Evolutionary conservation across 495 filamentous ascomycete species (phyloP), one percentile per base, ranked within the genome.

Genomic region (Tuber aestivum): DNA sequence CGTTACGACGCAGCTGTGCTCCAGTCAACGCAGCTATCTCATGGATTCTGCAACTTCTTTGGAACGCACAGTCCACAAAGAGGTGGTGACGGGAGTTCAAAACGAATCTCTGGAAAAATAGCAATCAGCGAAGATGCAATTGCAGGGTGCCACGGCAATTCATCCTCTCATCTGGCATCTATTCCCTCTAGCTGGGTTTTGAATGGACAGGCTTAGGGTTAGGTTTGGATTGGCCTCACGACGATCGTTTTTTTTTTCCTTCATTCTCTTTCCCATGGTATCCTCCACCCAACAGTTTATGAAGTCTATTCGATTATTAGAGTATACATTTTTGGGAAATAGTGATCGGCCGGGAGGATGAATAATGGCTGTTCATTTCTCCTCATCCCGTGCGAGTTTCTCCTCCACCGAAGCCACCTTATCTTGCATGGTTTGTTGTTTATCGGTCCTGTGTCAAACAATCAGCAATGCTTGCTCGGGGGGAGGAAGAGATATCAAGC

Each of bases 391-490:
- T 44, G 78, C 72, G 42, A 79, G 77, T 50, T 71, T 70, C 9
- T 71, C 75, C 70, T 82, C 79, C 71, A 83, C 81, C 41, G 81
- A 78, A 41, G 76, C 74, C 77, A 83, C 81, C 75, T 83, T 83
- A 32, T 80, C 78, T 37, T 75, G 72, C 61, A 74, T 74, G 27
- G 72, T 77, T 71, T 83, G 76, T 21, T 35, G 74, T 73, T 83
- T 83, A 74, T 83, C 81, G 56, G 81, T 83, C 48, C 81, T 83
- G 68, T n/a, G n/a, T 61, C 56, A 61, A 18, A 48, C 42, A 50
- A 16, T 82, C 23, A 78, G 71, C 35, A 70, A 50, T 35, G 38
- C 27, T n/a, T 38, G 41, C 68, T 50, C 12, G 27, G 61, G 35
- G 16, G 16, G 32, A 40, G n/a, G 61, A 75, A 71, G 45, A 69